Evolutionary conservation across 23 red algal genomes (phyloP), one percentile per base, ranked within the genome.

Genomic region (Gracilaria caudata): DNA sequence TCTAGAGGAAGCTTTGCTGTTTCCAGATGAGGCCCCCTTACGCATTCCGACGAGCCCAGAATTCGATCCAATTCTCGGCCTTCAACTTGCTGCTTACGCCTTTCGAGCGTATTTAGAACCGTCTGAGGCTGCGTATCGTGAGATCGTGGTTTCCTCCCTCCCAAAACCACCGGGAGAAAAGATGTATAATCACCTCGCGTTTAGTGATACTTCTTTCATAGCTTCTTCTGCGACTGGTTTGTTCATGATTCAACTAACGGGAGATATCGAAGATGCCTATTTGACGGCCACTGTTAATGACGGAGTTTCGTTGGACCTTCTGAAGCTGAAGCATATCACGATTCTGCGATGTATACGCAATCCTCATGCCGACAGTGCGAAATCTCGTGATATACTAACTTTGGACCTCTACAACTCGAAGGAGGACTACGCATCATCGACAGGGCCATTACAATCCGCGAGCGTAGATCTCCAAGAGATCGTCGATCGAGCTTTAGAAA

Each of bases 61-160:
- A 43, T 91, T 81, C 61, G 87, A 91, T 60, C 87, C 87, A 23
- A 46, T 91, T 24, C 23, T 63, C 14, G 44, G 73, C 33, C 77
- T 91, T n/a, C 53, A 65, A 14, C 51, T 91, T 17, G 87, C 87
- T 2, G 87, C 51, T 0, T 91, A 91, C 45, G 63, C 64, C 9
- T 91, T 91, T 75, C 87, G 78, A 21, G 87, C 87, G 1, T 91
- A 91, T 28, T 41, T 80, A 17, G 78, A 91, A 13, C 87, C 87
- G 13, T 44, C 76, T 14, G 58, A 57, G 24, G 43, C 64, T 46
- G 58, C 77, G 3, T 91, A 91, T 77, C 55, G 65, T 30, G 87
- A 91, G 40, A 32, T 75, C 36, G 47, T 61, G 20, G 51, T 61
- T 40, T 41, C 87, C 2, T 44, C 39, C 57, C 35, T 80, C 21